Evolutionary conservation across 768 basidiomycete genomes (phyloP), one percentile per base, ranked within the genome.

Genomic region (Auricularia cornea): DNA sequence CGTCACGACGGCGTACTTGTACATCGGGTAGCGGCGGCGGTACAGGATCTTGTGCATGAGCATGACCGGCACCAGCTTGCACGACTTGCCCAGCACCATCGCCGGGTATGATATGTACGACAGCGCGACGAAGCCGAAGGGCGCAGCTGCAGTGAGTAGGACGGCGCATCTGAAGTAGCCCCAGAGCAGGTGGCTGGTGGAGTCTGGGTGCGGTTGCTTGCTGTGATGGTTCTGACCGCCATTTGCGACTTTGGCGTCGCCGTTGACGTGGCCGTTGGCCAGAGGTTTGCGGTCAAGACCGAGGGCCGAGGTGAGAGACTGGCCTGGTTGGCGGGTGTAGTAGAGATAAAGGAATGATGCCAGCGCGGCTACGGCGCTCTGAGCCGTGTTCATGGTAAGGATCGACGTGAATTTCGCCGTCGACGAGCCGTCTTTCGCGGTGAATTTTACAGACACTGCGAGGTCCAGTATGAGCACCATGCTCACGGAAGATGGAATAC

Each of bases 11-110:
- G 94, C 76, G 75, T 98, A 99, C 73, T 98, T 98, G 83, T 98
- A 90, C 1, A 86, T 82, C 0, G 94, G 90, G 73, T 98, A 98
- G 66, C 83, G 83, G 59, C 96, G 88, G 62, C 95, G 92, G 76
- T 98, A 98, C 64, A 98, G 81, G 41, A 98, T 70, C 69, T 98
- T 87, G 76, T 98, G 98, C 89, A 98, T 94, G 74, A 98, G 83
- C 85, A 96, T 92, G 65, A 95, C 97, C 0, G 97, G 97, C 52
- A 99, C 93, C 72, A 99, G 92, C 73, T 98, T 98, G 82, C 97
- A 98, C 0, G 95, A 98, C 75, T 98, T 98, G 60, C 92, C 97
- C 67, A 98, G 88, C 35, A 98, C 95, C 91, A 98, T 96, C 52
- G 96, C 94, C 59, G 97, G 97, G 79, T 98, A 98, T 20, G 94